Conservation (phyloP, 306 rosid species). For the Corylus heterophylla region DNA sequence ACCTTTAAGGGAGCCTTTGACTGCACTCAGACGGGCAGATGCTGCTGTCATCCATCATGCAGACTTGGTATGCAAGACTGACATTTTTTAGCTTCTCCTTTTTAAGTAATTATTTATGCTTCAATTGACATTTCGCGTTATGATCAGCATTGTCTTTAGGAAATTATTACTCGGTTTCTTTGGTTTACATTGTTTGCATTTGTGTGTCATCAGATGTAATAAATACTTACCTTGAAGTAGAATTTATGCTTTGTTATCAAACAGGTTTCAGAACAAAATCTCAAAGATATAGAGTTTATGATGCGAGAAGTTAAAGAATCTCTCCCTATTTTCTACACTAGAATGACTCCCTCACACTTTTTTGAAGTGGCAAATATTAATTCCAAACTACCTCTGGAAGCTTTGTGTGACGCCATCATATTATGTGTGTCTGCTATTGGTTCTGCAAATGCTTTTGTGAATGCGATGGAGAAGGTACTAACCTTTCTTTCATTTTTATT, state of each 20-base stretch:
- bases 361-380: conserved; percentile 50
- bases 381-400: conserved; percentile 45
- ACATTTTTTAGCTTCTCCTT: background rate
- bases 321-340: conserved; percentile 65
- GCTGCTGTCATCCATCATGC: conserved; percentile 76
- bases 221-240: conserved; percentile 15
- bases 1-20: conserved; percentile 86
- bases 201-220: conserved; percentile 9
- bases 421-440: conserved; percentile 87
- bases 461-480: conserved; percentile 63
- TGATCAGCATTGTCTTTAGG: background rate
- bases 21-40: conserved; percentile 71
- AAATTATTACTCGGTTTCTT: background rate
- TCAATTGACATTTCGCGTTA: background rate
- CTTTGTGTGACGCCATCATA: conserved; percentile 42
- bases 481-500: conserved; percentile 2
- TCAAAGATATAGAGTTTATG: conserved; percentile 46
- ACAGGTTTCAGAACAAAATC: conserved; percentile 64
- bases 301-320: conserved; percentile 45
- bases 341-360: conserved; percentile 73
- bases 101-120: conserved; percentile 2
- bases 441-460: conserved; percentile 79
- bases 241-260: conserved; percentile 30
- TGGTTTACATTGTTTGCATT: background rate
- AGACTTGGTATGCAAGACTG: conserved; percentile 54